Evolutionary conservation across 495 filamentous ascomycete species (phyloP), one percentile per base, ranked within the genome.

Genomic region (Penicilliopsis zonata): DNA sequence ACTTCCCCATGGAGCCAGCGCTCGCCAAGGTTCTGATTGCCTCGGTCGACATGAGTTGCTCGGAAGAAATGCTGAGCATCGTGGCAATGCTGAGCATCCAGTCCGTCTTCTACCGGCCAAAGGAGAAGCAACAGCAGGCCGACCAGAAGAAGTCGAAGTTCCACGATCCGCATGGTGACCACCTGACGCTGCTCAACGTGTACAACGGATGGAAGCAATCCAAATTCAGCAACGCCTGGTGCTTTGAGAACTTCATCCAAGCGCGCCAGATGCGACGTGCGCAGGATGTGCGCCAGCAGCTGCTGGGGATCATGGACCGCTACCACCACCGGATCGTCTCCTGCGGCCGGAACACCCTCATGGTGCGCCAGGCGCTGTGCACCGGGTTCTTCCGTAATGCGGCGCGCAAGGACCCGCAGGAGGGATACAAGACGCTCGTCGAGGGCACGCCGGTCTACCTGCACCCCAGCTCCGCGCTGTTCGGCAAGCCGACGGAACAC

Each of bases 71-170:
- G 36, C 72, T 99, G 14, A 84, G 69, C 39, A 95, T 99, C 36
- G 86, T 96, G 2, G 85, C 88, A 32, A 95, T 96, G 90, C 70
- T 96, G 28, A 83, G 76, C 3, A 73, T 86, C 13, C 76, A 76
- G 21, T 82, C 74, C 4, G 71, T 94, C 28, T 99, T 96, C 57
- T 92, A 94, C 50, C 76, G 90, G 0, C 90, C 92, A 0, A 94
- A 94, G 42, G 90, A 96, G 42, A 96, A 96, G 52, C 90, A 96
- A 46, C 72, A 78, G 31, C 85, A 94, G 49, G 90, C 90, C 9
- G 90, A 96, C 45, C 84, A 94, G 54, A 96, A 95, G 67, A 96
- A 95, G 53, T 69, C 86, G 23, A 94, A 93, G 50, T 96, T 96
- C 59, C 85, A 95, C 53, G 92, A 96, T 47, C 84, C 87, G 0